Conservation (phyloP, 768 basidiomycete species). For the Suillus tomentosus region DNA sequence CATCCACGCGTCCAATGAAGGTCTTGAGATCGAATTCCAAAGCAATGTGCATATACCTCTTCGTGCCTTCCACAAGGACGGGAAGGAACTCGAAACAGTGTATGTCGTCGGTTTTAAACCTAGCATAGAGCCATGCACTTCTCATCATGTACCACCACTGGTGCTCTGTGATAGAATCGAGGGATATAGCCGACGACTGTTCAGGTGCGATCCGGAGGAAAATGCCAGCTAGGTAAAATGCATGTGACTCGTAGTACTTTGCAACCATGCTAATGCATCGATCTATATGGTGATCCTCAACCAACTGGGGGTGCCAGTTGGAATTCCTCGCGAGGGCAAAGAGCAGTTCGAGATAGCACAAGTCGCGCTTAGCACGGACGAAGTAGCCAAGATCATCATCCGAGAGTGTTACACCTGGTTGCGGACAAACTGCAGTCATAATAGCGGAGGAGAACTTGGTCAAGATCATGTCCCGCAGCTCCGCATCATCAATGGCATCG, state of each 20-base stretch:
- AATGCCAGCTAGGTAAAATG: background rate
- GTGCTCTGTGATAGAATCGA: background rate
- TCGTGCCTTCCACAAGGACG: background rate
- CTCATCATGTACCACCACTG: background rate
- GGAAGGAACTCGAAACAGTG: background rate
- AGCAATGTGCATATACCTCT: background rate
- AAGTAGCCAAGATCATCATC: background rate
- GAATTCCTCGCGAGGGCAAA: background rate
- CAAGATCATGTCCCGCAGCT: background rate
- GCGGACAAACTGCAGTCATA: background rate
- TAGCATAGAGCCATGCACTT: rapidly evolving
- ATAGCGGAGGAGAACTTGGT: background rate
- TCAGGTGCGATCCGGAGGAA: background rate
- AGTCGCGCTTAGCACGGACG: rapidly evolving
- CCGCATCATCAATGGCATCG: background rate
- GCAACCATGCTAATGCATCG: background rate
- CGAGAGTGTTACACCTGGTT: background rate
- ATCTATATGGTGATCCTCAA: background rate
- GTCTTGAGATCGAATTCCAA: rapidly evolving
- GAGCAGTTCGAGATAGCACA: background rate
- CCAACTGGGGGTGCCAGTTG: background rate
- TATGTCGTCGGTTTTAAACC: background rate
- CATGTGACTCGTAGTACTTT: background rate
- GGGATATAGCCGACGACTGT: background rate
- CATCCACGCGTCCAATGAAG: background rate